A percentile compares a stretch with the other conserved stretches of the same genome.
phyloP scores from a whole-genome alignment of 208 protist species.

The Wallacemonas sp. region DNA sequence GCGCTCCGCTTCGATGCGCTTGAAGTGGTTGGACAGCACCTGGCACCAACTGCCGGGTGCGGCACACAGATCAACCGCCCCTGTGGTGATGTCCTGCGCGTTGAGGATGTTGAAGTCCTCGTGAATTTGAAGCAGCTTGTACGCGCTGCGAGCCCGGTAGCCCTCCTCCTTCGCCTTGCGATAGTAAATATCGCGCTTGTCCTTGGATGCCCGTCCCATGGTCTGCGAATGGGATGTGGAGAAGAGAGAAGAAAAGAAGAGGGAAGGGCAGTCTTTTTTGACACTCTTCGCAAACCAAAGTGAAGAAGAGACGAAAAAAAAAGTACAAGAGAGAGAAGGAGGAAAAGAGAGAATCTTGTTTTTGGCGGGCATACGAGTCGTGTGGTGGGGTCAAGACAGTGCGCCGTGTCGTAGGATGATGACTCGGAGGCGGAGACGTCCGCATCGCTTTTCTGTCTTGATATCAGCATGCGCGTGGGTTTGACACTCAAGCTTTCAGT shows the following conservation, averaged over 20 bases:
- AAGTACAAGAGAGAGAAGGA: background rate
- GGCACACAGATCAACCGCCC: conserved; percentile 99
- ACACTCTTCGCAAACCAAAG: too few relatives aligned
- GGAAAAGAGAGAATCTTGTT: background rate
- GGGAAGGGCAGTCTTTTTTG: too few relatives aligned
- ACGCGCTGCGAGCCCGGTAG: conserved; percentile 98
- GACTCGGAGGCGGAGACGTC: too few relatives aligned
- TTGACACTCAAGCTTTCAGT: too few relatives aligned
- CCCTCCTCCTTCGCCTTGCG: conserved; percentile 99
- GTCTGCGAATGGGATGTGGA: too few relatives aligned
- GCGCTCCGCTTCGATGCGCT: conserved; percentile 10
- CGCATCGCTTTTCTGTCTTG: too few relatives aligned
- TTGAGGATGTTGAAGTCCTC: conserved; percentile 97
- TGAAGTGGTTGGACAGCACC: conserved; percentile 79
- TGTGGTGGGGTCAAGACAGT: background rate
- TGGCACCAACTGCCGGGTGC: conserved; percentile 96
- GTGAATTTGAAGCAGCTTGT: conserved; percentile 99
- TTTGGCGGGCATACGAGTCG: background rate
- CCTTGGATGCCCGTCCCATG: conserved; percentile 95
- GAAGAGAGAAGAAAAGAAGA: too few relatives aligned
- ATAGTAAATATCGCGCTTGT: conserved; percentile 99
- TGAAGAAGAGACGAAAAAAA: too few relatives aligned
- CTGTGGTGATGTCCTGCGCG: conserved; percentile 68
- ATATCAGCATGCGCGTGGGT: too few relatives aligned
- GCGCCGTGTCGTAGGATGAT: too few relatives aligned